Conservation (phyloP, 345 rosid genomes). For the Diplotaxis tenuifolia region DNA sequence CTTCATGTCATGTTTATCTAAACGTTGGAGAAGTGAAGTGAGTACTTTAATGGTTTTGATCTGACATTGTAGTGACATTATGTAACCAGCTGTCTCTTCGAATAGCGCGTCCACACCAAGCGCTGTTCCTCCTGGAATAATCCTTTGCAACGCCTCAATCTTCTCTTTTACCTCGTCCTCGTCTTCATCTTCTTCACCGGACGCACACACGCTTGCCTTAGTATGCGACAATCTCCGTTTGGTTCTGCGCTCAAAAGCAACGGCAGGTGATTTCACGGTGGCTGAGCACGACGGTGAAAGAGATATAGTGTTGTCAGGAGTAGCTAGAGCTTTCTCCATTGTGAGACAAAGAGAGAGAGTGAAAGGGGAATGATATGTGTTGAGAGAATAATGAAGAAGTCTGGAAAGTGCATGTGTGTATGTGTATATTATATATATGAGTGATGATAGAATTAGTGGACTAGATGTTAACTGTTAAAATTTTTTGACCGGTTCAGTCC, state of each 20-base stretch:
- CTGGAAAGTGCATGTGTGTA: slow-evolving; percentile 19
- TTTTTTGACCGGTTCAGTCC: slow-evolving; percentile 4
- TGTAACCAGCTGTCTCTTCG: slow-evolving; percentile 73
- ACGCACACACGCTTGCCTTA: slow-evolving; percentile 2
- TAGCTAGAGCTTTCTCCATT: slow-evolving; percentile 39
- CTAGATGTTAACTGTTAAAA: neutral
- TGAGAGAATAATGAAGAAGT: slow-evolving; percentile 31
- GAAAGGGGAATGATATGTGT: slow-evolving; percentile 8
- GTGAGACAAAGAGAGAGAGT: neutral
- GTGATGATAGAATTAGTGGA: slow-evolving; percentile 12
- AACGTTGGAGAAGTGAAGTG: slow-evolving; percentile 46
- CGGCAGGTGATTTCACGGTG: slow-evolving; percentile 23
- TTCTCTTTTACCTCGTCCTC: slow-evolving; percentile 45
- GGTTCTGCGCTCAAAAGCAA: slow-evolving; percentile 34
- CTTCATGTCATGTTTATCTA: slow-evolving; percentile 53
- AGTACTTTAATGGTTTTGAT: slow-evolving; percentile 61
- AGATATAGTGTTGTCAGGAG: slow-evolving; percentile 18
- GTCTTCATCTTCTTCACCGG: slow-evolving; percentile 9
- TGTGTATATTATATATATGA: neutral
- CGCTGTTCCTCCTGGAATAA: slow-evolving; percentile 66
- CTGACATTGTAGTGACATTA: slow-evolving; percentile 56
- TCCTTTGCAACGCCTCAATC: slow-evolving; percentile 67
- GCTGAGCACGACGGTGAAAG: slow-evolving; percentile 9
- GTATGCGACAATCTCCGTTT: slow-evolving; percentile 29
- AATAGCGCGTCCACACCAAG: slow-evolving; percentile 59